Base-by-base conservation (phyloP, 768 basidiomycete species). In the Chalciporus sphaerocephalus region DNA sequence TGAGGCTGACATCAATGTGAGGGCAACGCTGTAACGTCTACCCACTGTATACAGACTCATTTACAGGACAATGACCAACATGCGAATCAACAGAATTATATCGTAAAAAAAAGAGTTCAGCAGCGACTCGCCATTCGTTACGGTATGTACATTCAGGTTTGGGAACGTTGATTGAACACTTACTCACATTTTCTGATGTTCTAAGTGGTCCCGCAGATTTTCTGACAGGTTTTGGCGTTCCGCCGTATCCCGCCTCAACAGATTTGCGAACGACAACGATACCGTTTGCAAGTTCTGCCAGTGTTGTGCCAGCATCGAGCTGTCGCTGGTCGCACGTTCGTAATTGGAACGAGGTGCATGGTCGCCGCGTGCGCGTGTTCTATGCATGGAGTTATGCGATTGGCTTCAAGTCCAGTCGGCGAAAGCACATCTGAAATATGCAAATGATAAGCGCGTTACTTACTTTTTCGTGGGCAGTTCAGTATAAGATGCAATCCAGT, bases 261-360 rank as follows among this genome's bases (percentile, higher is more conserved):
- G 2, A 15, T n/a, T 32, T 32, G 15, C 30, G 30, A n/a, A n/a
- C n/a, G 30, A 32, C 30, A n/a, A n/a, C 28, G 28, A 4, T 30
- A 10, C 27, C 7, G 12, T 10, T 30, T 15, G 28, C 13, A 30
- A 30, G n/a, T 5, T 6, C 28, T 30, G 28, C 13, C 28, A 30
- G 6, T 15, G n/a, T 5, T 6, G 13, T 30, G 28, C 13, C 28
- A 30, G 6, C 13, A 18, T 4, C 35, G 42, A 18, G 56, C 37
- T 0, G 43, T 47, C 17, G 23, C 22, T 17, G 16, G 27, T 28
- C 42, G 25, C 13, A 48, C 48, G 24, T 44, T 48, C 21, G 40
- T 28, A 6, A 54, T 44, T 13, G 44, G 13, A 11, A 55, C 37
- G 27, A 56, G 40, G 8, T 38, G 20, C 7, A 50, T 40, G 15